Percentiles rank a stretch among this genome's conserved stretches.
Evolutionary conservation across 164 flowering plant genomes (phyloP).

Genomic region (Aristolochia fimbriata): DNA sequence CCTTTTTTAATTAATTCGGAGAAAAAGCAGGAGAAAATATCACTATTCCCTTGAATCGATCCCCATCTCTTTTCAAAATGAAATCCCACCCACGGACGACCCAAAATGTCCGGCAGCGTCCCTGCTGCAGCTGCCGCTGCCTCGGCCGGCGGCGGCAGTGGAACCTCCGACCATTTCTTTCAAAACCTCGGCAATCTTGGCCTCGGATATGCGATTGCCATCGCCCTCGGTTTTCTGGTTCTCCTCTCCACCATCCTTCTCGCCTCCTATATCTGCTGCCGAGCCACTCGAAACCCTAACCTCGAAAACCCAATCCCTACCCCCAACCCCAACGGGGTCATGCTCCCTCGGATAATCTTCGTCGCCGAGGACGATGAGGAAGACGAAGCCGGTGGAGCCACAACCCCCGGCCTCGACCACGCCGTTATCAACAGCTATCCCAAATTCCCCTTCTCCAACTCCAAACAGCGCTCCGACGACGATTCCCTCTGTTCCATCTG

Average conservation of each 20-base stretch:
- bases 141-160: slow-evolving; percentile 1
- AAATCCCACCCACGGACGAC: slow-evolving; percentile 3
- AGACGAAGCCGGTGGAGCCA: slow-evolving; percentile 5
- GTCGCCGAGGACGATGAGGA: slow-evolving; percentile 39
- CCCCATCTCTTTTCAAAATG: slow-evolving; percentile 3
- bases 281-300: background rate
- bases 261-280: slow-evolving; percentile 50
- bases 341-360: slow-evolving; percentile 44
- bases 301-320: background rate
- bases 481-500: slow-evolving; percentile 69
- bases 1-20: background rate
- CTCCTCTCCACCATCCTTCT: slow-evolving; percentile 44
- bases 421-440: slow-evolving; percentile 45
- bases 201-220: slow-evolving; percentile 49
- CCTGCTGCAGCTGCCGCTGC: background rate
- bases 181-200: slow-evolving; percentile 28
- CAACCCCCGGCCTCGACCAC: slow-evolving; percentile 36
- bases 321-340: slow-evolving; percentile 15
- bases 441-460: slow-evolving; percentile 30
- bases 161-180: slow-evolving; percentile 7
- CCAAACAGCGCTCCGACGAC: slow-evolving; percentile 6
- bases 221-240: slow-evolving; percentile 45
- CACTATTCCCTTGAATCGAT: background rate
- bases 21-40: background rate
- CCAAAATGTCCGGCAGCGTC: slow-evolving; percentile 11